Evolutionary conservation across 345 rosid species (phyloP), one percentile per base, ranked within the genome.

Genomic region (Aquilaria malaccensis): DNA sequence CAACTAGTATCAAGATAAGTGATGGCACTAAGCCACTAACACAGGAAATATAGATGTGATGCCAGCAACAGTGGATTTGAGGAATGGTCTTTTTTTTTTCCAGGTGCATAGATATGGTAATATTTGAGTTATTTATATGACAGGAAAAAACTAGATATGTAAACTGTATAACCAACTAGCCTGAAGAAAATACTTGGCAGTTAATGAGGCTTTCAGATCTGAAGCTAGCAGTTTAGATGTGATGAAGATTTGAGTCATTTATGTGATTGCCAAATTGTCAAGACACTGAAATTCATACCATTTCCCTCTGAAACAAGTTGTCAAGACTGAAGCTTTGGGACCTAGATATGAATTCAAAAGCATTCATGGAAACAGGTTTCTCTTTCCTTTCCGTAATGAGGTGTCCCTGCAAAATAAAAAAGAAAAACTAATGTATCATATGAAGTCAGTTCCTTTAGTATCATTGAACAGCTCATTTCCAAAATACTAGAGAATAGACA

Each of bases 281-380:
- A 50, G 53, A 59, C 57, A 43, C 45, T 11, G 60, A 53, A 61
- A 4, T 37, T 37, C 67, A 0, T 82, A 80, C 88, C 30, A 63
- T 68, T 59, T 86, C 82, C 74, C 82, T 81, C 66, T 73, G 87
- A 72, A 89, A 89, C 71, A 89, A 72, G 52, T 81, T 89, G 54
- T 89, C 96, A 43, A 89, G 91, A 73, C 90, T 87, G 69, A 83
- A 82, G 32, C 84, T 69, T 33, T 76, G 81, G 13, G 91, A 83
- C 68, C 79, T 83, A 2, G 97, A 83, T 73, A 89, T 89, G 15
- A 89, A 81, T 77, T 89, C 95, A 43, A 89, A 89, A 15, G 97
- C 97, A 56, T 89, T 89, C 91, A 89, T 87, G 45, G 91, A 85
- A 53, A 58, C 88, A 1, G 95, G 95, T 66, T 83, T 86, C 77